These are phyloP conservation scores for Cicer bijugum DNA, from an alignment of 306 rosid species.

Conservation along the genomic window DNA sequence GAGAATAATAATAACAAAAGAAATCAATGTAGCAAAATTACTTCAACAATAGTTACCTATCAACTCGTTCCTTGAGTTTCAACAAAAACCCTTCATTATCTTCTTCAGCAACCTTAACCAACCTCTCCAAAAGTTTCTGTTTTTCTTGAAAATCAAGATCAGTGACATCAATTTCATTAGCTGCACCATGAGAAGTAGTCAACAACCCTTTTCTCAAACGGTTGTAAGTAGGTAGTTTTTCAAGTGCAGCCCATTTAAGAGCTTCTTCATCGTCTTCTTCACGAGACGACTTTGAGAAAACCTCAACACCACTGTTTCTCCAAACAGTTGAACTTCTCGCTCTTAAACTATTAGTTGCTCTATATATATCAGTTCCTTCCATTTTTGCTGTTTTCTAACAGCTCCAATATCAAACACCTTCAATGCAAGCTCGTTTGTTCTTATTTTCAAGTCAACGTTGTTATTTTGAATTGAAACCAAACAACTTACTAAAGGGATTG, in stretches of 20 bases:
- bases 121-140: slow-evolving; percentile 51
- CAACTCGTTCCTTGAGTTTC: slow-evolving; percentile 67
- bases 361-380: slow-evolving; percentile 58
- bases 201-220: slow-evolving; percentile 75
- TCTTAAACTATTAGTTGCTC: slow-evolving; percentile 48
- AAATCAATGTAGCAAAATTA: not conserved
- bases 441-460: not conserved
- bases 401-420: not conserved
- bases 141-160: slow-evolving; percentile 53
- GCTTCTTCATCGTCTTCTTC: slow-evolving; percentile 79
- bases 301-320: slow-evolving; percentile 57
- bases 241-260: slow-evolving; percentile 78
- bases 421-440: not conserved
- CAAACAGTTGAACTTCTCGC: slow-evolving; percentile 51
- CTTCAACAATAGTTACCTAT: slow-evolving; percentile 40
- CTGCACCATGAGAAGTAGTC: slow-evolving; percentile 52
- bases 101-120: slow-evolving; percentile 60
- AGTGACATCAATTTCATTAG: slow-evolving; percentile 59
- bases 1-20: not conserved
- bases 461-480: not conserved
- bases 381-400: slow-evolving; percentile 36
- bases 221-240: slow-evolving; percentile 76
- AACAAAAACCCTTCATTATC: slow-evolving; percentile 56
- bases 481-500: not conserved
- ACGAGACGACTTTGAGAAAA: slow-evolving; percentile 59